phyloP scores from a whole-genome alignment of 371 early-diverging fungal species.

The Ordospora colligata region DNA sequence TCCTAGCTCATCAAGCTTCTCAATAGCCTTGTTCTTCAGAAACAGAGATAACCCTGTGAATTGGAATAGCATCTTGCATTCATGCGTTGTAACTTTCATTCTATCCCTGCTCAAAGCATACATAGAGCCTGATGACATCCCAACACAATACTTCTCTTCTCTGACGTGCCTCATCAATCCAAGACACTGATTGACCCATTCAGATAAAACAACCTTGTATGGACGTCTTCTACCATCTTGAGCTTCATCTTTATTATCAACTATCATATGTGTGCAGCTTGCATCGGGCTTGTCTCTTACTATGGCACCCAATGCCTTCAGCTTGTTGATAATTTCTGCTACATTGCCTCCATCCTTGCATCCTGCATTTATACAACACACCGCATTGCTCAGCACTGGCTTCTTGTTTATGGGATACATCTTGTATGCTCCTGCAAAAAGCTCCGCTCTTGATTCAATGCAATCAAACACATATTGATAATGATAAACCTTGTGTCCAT shows the following conservation, averaged over 20 bases:
- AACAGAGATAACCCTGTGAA: slow-evolving; percentile 52
- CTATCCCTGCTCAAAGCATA: background rate
- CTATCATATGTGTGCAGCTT: slow-evolving; percentile 50
- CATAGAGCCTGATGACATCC: background rate
- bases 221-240: background rate
- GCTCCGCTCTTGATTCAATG: slow-evolving; percentile 43
- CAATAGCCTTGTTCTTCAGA: slow-evolving; percentile 49
- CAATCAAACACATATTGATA: slow-evolving; percentile 62
- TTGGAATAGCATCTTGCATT: slow-evolving; percentile 47
- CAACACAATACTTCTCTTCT: slow-evolving; percentile 41
- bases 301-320: slow-evolving; percentile 40
- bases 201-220: slow-evolving; percentile 26
- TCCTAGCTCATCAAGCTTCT: slow-evolving; percentile 34
- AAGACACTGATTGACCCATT: slow-evolving; percentile 58
- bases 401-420: background rate
- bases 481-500: slow-evolving; percentile 37
- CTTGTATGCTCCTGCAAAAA: slow-evolving; percentile 50
- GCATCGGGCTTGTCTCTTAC: slow-evolving; percentile 18
- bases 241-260: slow-evolving; percentile 26
- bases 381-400: slow-evolving; percentile 30
- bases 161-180: slow-evolving; percentile 32
- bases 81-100: background rate
- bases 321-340: slow-evolving; percentile 40
- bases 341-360: background rate
- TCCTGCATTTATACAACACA: slow-evolving; percentile 20